Evolutionary conservation across 2,329 filamentous ascomycete species (phyloP), one percentile per base, ranked within the genome.

Genomic region (Penicillium aurantiogriseum): DNA sequence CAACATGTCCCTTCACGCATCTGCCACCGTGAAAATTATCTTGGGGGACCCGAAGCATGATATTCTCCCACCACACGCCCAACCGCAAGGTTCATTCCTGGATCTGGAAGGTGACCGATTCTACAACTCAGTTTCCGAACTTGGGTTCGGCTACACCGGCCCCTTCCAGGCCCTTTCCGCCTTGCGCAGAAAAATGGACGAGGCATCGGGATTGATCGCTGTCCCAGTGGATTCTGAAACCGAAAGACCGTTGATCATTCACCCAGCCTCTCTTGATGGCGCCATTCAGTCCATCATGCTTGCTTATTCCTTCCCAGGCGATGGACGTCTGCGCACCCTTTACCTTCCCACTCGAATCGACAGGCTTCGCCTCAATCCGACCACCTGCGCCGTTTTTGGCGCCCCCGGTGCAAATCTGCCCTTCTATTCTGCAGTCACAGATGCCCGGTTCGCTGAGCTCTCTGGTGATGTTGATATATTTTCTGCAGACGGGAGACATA

Each of bases 101-200:
- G 60, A 58, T 2, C 39, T 69, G 15, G 63, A 70, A 13, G 38
- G 54, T 1, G 64, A 69, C 11, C 43, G 57, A 6, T 71, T 71
- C 48, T 72, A 73, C 49, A 58, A 57, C n/a, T 59, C 59, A 5
- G 56, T 71, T 2, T 46, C 51, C 0, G 47, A 66, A 0, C 55
- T 69, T 25, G 71, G 70, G 8, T 70, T 69, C 38, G 62, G 62
- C 6, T 73, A 71, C 35, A 62, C 61, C 1, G 64, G 61, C 2
- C 57, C 64, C 11, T 71, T 71, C 58, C 54, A 56, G 13, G 54
- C 60, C 5, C 54, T 70, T 15, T 60, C 58, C 5, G 46, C 19
- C 2, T 29, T 67, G 13, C 56, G 48, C 13, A 60, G 67, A 19
- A 62, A 54, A 10, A 63, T 66, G 55, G 62, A 68, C 21, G 59